Evolutionary conservation across 2,329 filamentous ascomycete genomes (phyloP).

Genomic region (Colletotrichum sp.): DNA sequence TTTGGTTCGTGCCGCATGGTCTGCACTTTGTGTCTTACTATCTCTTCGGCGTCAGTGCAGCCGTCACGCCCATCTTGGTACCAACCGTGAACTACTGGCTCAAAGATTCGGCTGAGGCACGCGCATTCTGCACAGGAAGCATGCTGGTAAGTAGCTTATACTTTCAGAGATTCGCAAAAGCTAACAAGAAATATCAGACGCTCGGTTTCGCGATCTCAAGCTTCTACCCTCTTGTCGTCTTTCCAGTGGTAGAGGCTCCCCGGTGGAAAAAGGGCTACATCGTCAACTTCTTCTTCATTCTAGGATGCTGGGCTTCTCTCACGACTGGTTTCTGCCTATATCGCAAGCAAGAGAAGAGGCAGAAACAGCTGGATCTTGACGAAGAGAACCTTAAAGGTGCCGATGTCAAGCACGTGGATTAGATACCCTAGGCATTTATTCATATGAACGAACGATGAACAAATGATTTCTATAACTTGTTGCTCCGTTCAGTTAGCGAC

Average conservation of each 20-base stretch:
- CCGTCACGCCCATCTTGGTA: slow-evolving; percentile 27
- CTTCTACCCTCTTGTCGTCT: slow-evolving; percentile 23
- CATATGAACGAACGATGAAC: not conserved
- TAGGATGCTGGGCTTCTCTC: slow-evolving; percentile 16
- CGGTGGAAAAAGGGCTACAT: slow-evolving; percentile 27
- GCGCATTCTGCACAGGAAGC: slow-evolving; percentile 26
- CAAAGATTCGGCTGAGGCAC: slow-evolving; percentile 27
- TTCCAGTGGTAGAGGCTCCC: slow-evolving; percentile 25
- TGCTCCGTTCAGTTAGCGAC: not conserved
- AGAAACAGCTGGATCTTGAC: not conserved
- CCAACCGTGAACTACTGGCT: slow-evolving; percentile 28
- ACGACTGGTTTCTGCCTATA: slow-evolving; percentile 15
- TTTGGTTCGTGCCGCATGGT: slow-evolving; percentile 23
- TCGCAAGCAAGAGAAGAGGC: slow-evolving; percentile 5
- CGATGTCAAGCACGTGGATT: slow-evolving; percentile 7
- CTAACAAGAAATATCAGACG: not conserved
- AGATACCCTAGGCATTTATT: not conserved
- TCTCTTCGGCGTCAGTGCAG: slow-evolving; percentile 26
- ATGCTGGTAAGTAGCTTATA: slow-evolving; percentile 17
- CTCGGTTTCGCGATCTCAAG: slow-evolving; percentile 24
- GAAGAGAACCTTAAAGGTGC: slow-evolving; percentile 9
- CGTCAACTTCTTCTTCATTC: slow-evolving; percentile 24
- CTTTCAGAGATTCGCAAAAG: not conserved
- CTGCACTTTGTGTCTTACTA: slow-evolving; percentile 26
- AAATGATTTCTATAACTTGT: not conserved